These are phyloP conservation scores for Cyberlindnera sargentensis DNA, from an alignment of 805 yeast genomes.

Conservation along the genomic window DNA sequence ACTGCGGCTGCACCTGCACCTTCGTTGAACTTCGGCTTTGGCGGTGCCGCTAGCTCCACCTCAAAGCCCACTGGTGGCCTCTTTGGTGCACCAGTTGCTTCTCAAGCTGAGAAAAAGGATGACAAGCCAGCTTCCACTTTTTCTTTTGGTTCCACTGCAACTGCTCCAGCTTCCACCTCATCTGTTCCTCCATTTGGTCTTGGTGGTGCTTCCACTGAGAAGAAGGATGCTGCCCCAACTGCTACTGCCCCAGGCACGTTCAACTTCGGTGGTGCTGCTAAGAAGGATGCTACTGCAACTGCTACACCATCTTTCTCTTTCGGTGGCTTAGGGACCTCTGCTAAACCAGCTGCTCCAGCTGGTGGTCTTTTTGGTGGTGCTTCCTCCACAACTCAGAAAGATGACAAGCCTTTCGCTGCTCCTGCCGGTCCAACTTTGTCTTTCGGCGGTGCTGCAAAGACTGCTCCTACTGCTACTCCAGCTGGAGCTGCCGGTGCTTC, in stretches of 20 bases:
- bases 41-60: neutral
- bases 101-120: neutral
- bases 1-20: neutral
- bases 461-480: neutral
- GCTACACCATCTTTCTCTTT: constrained; percentile 4
- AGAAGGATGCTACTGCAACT: constrained; percentile 11
- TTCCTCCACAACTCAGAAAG: neutral
- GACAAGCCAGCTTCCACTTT: constrained; percentile 2
- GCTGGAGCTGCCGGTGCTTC: neutral
- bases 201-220: neutral
- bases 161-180: neutral
- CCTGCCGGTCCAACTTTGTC: constrained; percentile 10
- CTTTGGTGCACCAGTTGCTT: constrained; percentile 10
- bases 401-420: neutral
- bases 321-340: constrained; percentile 2
- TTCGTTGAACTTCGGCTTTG: constrained; percentile 2
- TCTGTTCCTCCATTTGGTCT: neutral
- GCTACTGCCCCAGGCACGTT: constrained; percentile 8
- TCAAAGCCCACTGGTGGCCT: constrained; percentile 3
- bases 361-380: neutral
- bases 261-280: constrained; percentile 17
- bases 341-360: constrained; percentile 1
- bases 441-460: constrained; percentile 11
- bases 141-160: constrained; percentile 4
- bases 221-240: neutral